Base-by-base conservation (phyloP, 2,329 filamentous ascomycete species). In the Tympanopsis confertula region DNA sequence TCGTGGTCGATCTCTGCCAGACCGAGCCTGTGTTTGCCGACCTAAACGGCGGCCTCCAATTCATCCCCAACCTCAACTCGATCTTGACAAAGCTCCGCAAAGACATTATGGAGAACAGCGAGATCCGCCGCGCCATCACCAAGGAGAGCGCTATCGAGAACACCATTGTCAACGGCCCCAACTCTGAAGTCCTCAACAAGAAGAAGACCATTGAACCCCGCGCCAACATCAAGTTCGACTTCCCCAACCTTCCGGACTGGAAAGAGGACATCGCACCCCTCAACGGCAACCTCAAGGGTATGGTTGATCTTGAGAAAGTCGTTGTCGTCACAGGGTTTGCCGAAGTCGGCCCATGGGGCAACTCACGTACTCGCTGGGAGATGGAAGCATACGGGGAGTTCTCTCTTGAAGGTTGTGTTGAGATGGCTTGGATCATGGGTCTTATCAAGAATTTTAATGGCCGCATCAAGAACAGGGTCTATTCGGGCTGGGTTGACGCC, bases 371-470 rank as follows among this genome's bases (percentile, higher is more conserved):
- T 35, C 80, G 91, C 44, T 98, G 91, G 91, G 91, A 98, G 68
- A 98, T 98, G 89, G 91, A 98, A 61, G 88, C 91, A 1, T 80
- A 88, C 48, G 91, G 91, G 55, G 76, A 94, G 54, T 98, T 98
- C 67, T 96, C 91, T 5, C 76, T 98, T 13, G 93, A 98, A 61
- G 91, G 91, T 20, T 96, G 91, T 53, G 82, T 98, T 42, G 91
- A 98, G 63, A 98, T 98, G 91, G 88, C 91, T 20, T 98, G 91
- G 91, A 86, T 98, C 61, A 98, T 96, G 89, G 91, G 91, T 54
- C 78, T 96, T 42, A 96, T 98, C 68, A 95, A 89, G 72, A 94
- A 98, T 61, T 86, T 94, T 69, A 96, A 96, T 50, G 91, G 91
- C 14, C 80, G 82, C 20, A 77, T 98, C 58, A 98, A 98, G 69